A percentile compares a stretch with the other conserved stretches of the same genome.
Conservation (phyloP, 2,329 filamentous ascomycete species). For the Metarhizium rileyi region DNA sequence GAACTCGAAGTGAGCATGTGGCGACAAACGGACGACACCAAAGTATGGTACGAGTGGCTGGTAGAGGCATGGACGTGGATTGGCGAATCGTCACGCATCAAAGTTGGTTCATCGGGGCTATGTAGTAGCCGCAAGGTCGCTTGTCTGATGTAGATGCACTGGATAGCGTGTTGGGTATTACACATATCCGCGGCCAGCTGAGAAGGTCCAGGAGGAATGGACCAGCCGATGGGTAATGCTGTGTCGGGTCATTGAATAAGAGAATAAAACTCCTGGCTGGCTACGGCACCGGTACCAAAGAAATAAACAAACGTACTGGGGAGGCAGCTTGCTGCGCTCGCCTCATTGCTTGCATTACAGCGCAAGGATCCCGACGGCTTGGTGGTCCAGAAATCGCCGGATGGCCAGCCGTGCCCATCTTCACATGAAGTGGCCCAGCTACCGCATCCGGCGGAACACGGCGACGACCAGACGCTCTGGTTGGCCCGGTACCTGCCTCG, state of each 20-base stretch:
- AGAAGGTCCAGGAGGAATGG: too few species aligned
- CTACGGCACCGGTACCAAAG: too few species aligned
- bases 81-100: constrained; percentile 50
- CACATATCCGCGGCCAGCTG: background rate
- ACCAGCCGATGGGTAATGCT: too few species aligned
- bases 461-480: constrained; percentile 1
- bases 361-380: too few species aligned
- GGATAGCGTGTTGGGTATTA: background rate
- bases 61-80: constrained; percentile 72
- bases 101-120: constrained; percentile 55
- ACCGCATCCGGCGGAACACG: constrained; percentile 7
- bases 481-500: constrained; percentile 1
- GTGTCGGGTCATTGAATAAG: too few species aligned
- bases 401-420: background rate
- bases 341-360: too few species aligned
- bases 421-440: constrained; percentile 3
- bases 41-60: constrained; percentile 98
- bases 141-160: constrained; percentile 51
- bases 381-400: constrained; percentile 8
- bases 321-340: too few species aligned
- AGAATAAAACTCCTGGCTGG: too few species aligned
- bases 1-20: constrained; percentile 91
- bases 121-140: constrained; percentile 61
- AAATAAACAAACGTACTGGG: too few species aligned
- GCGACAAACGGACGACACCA: constrained; percentile 88